Base-by-base conservation (phyloP, 805 yeast species). In the Candida rishiriensis region DNA sequence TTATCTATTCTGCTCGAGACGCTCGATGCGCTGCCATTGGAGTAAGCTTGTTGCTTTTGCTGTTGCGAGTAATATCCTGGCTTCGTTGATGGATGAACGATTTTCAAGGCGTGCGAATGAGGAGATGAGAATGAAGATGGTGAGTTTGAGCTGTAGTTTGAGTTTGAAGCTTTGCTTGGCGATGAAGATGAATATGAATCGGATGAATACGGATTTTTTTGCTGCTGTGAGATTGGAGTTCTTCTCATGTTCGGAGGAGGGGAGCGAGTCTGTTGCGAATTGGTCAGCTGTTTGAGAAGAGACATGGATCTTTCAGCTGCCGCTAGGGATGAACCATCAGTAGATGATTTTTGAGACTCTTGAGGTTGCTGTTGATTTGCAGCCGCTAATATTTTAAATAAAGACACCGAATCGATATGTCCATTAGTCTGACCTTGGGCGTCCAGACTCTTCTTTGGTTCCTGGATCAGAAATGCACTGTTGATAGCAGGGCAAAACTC, bases 401-500 rank as follows among this genome's bases (percentile, higher is more conserved):
- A 42, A 15, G 56, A 51, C 7, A 43, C 33, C 11, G 54, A 44
- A 38, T 53, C 56, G 28, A 50, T 44, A 30, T 46, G 49, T 11
- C 33, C 40, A 13, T 29, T 38, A 33, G 32, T 29, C 14, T 31
- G 49, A 16, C n/a, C 38, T 33, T 26, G 47, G 39, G 48, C 40
- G 16, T 38, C 43, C 11, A 16, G 32, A 7, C 16, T 15, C 3
- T 14, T 11, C n/a, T 30, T 21, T 11, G 34, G 38, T 18, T 42
- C 39, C 15, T 41, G 42, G 16, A 31, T 17, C 38, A 33, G 36
- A 29, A 39, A 32, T 33, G 47, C 39, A 36, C 42, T 34, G 43
- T 38, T 47, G n/a, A 48, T 18, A 11, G 60, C 40, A 16, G 86
- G 86, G 52, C 83, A 81, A 60, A 85, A 85, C 64, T 82, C 90